Evolutionary conservation across 179 eudicot species (phyloP).

Genomic region (Actinidia polygama): DNA sequence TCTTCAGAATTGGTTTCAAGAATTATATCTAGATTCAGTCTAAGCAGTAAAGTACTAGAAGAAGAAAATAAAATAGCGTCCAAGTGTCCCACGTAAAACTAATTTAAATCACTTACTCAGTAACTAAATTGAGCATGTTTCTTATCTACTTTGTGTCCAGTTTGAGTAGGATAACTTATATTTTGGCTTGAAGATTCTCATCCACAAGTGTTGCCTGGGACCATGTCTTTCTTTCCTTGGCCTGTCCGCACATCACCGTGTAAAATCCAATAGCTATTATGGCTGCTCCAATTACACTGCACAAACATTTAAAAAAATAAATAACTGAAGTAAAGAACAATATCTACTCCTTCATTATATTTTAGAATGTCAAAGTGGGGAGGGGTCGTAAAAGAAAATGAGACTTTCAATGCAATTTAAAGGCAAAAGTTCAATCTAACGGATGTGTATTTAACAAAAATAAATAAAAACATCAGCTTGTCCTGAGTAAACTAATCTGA

Average conservation of each 20-base stretch:
- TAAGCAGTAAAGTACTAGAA: not conserved
- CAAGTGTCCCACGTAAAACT: not conserved
- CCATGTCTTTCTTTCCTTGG: conserved; percentile 20
- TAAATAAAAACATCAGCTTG: not conserved
- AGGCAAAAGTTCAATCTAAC: too few relatives aligned
- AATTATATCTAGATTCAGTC: not conserved
- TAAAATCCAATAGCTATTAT: conserved; percentile 55
- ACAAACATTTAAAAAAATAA: too few relatives aligned
- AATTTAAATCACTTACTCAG: not conserved
- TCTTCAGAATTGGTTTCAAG: not conserved
- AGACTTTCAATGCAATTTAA: too few relatives aligned
- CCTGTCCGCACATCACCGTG: conserved; percentile 32
- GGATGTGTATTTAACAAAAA: too few relatives aligned
- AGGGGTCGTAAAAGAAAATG: too few relatives aligned
- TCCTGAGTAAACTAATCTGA: too few relatives aligned
- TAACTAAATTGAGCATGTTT: not conserved
- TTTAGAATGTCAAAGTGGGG: too few relatives aligned
- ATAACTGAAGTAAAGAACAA: too few relatives aligned
- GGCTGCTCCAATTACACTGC: conserved; percentile 60
- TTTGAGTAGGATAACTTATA: conserved; percentile 8
- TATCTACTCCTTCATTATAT: too few relatives aligned
- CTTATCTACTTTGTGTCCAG: not conserved
- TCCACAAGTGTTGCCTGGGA: conserved; percentile 14
- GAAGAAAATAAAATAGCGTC: not conserved
- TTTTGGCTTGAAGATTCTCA: conserved; percentile 21